Base-by-base conservation (phyloP, 352 stramenopile species). In the Aphanomyces euteiches region DNA sequence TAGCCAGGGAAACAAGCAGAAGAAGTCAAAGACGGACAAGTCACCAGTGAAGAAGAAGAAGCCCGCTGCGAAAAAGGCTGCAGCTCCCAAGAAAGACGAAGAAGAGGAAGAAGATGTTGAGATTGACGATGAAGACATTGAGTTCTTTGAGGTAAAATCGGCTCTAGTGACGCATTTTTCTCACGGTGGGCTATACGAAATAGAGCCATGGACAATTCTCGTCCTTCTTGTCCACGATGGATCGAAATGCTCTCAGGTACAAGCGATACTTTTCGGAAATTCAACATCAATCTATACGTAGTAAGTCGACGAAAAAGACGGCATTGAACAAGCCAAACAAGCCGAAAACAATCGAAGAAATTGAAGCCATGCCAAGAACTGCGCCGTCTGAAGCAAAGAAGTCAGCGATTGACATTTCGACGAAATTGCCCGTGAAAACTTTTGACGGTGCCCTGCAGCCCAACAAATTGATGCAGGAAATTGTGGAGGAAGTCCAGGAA, bases 341-440 rank as follows among this genome's bases (percentile, higher is more conserved):
- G 5, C 47, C 67, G 7, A 83, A 81, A 72, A 76, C 83, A 7
- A 72, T 92, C 5, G 84, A 90, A 68, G 91, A 92, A 77, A 78
- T 93, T 56, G 87, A 95, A 73, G 83, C 83, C 53, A 78, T 73
- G 0, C 82, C 82, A 47, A 84, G 85, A 15, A 84, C 87, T 57
- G 81, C 83, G 0, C 78, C 79, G 8, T 90, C 83, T 81, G 73
- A 85, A 58, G 80, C 73, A 65, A 80, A 88, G 61, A 77, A 84
- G 43, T 76, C 89, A 60, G 57, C 90, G 12, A 81, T 80, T 8
- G 82, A 84, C 47, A 67, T 67, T 50, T 67, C 59, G n/a, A 67
- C 59, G 41, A 94, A 94, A 69, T 72, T 94, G 71, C 84, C 86
- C 3, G 85, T 94, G 60, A 94, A 94, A 74, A 90, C 90, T 54